Conservation (phyloP, 345 rosid species). For the Salix exigua region DNA sequence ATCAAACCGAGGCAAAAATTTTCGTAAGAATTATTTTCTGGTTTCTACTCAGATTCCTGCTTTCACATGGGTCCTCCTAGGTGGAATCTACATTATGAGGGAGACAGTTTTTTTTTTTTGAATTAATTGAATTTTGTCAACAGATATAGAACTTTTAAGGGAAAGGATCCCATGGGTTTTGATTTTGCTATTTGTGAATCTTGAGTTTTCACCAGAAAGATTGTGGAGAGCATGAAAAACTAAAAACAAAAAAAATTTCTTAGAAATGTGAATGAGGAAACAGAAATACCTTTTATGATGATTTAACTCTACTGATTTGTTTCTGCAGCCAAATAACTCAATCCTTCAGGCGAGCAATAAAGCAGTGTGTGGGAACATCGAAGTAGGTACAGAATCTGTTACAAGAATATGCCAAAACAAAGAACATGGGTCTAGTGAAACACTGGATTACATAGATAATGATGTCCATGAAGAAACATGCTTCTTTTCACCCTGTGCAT, state of each 20-base stretch:
- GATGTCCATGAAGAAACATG: slow-evolving; percentile 44
- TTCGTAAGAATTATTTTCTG: background rate
- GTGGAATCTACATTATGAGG: background rate
- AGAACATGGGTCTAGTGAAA: slow-evolving; percentile 44
- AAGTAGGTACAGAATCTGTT: slow-evolving; percentile 46
- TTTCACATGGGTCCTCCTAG: background rate
- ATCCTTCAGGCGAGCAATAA: background rate
- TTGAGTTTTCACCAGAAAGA: background rate
- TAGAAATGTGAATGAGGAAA: background rate
- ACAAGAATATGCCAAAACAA: slow-evolving; percentile 40
- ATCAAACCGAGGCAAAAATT: background rate
- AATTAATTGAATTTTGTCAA: too few species aligned
- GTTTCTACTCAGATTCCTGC: background rate
- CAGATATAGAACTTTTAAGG: background rate
- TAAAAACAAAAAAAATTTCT: background rate
- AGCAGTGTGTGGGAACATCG: slow-evolving; percentile 44
- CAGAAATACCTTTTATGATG: background rate
- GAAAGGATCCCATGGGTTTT: background rate
- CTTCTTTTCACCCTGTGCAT: slow-evolving; percentile 37
- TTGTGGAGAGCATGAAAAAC: too few species aligned
- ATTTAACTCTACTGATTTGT: slow-evolving; percentile 1
- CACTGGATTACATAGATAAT: slow-evolving; percentile 25
- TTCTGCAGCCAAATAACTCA: slow-evolving; percentile 20
- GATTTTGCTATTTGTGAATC: background rate
- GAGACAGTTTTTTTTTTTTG: background rate